Conservation (phyloP, 352 stramenopile species). For the Pilasporangium apinafurcum region DNA sequence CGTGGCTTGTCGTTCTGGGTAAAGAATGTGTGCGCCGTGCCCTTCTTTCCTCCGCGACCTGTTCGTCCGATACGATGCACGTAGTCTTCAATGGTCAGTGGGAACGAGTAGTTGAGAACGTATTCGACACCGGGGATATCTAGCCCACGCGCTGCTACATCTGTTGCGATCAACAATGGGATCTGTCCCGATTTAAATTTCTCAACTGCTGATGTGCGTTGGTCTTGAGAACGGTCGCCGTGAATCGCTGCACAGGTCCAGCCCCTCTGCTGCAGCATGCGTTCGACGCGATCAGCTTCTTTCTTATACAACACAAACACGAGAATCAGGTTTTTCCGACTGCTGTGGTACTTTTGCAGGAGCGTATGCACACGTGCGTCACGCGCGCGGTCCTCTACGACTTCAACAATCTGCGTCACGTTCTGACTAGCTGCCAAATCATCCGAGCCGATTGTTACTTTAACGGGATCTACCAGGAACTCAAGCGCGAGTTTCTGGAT, state of each 20-base stretch:
- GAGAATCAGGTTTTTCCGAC: constrained; percentile 90
- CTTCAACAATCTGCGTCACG: constrained; percentile 93
- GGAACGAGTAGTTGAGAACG: constrained; percentile 97
- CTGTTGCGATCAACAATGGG: constrained; percentile 95
- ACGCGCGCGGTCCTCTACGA: constrained; percentile 90
- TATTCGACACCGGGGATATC: constrained; percentile 97
- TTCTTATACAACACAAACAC: constrained; percentile 99
- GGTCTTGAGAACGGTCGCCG: constrained; percentile 93
- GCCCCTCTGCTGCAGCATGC: constrained; percentile 87
- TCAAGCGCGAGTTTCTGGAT: constrained; percentile 96
- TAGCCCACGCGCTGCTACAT: constrained; percentile 95
- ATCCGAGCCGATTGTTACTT: constrained; percentile 92
- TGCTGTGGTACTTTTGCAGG: constrained; percentile 91
- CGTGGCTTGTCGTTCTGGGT: constrained; percentile 95
- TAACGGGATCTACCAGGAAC: constrained; percentile 92
- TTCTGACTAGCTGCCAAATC: constrained; percentile 94
- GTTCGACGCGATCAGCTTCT: constrained; percentile 94
- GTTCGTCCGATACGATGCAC: constrained; percentile 95
- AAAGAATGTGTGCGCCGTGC: constrained; percentile 97
- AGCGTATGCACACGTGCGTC: constrained; percentile 86
- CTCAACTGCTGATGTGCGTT: constrained; percentile 88
- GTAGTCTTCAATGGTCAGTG: constrained; percentile 97
- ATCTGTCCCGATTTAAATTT: constrained; percentile 94
- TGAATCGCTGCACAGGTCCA: constrained; percentile 95
- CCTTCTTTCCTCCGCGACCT: constrained; percentile 92